Conservation (phyloP, 257 asterid genomes). For the Solanum lycopersicoides region DNA sequence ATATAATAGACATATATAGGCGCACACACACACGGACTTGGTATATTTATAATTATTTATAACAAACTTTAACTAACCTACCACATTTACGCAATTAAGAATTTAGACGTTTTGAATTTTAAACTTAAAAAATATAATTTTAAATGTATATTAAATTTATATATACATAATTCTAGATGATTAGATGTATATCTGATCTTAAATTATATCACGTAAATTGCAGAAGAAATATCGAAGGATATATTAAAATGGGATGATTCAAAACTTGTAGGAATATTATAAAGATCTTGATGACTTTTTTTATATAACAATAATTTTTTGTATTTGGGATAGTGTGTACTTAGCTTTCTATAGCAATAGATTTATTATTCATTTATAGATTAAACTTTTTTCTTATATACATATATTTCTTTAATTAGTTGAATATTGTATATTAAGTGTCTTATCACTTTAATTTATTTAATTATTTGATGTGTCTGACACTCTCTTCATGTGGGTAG, state of each 20-base stretch:
- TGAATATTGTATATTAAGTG: neutral
- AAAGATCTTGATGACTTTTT: neutral
- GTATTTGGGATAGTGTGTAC: neutral
- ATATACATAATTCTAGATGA: too few species aligned
- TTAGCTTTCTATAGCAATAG: neutral
- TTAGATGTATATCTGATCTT: neutral
- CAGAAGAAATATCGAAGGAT: neutral
- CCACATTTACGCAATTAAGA: accelerated
- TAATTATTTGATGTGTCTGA: neutral
- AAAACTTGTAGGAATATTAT: neutral
- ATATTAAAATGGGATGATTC: neutral
- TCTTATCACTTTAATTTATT: neutral
- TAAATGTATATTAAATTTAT: neutral
- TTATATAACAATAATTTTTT: neutral
- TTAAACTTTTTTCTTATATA: neutral
- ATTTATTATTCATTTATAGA: neutral
- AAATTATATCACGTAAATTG: neutral
- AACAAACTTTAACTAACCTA: neutral
- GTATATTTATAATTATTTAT: neutral
- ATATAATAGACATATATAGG: neutral
- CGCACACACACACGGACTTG: neutral
- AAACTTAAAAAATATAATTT: neutral
- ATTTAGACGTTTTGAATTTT: neutral
- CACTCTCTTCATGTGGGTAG: neutral
- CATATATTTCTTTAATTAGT: neutral